Percentiles rank a stretch among this genome's conserved stretches.
phyloP scores from a whole-genome alignment of 805 yeast species.

The Zygoascus ofunaensis region DNA sequence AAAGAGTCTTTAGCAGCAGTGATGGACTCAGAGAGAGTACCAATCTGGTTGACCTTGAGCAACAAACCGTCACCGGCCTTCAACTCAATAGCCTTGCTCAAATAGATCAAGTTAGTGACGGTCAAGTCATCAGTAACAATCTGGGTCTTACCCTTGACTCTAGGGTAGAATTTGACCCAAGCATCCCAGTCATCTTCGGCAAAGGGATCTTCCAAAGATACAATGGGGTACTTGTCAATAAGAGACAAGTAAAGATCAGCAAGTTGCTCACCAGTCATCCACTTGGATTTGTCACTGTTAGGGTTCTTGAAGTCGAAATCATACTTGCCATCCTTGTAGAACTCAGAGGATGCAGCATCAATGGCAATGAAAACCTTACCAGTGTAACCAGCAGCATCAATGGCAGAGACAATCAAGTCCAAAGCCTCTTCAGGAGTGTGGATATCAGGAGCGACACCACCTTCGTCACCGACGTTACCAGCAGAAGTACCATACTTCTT shows the following conservation, averaged over 20 bases:
- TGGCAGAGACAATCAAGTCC: slow-evolving; percentile 84
- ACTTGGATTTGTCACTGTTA: slow-evolving; percentile 77
- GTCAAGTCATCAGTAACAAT: slow-evolving; percentile 98
- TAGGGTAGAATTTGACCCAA: slow-evolving; percentile 79
- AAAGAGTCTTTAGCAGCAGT: slow-evolving; percentile 93
- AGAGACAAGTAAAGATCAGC: slow-evolving; percentile 75
- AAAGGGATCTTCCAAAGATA: slow-evolving; percentile 97
- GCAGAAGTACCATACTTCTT: slow-evolving; percentile 96
- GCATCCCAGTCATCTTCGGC: slow-evolving; percentile 99
- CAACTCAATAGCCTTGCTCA: slow-evolving; percentile 91
- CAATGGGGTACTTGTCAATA: slow-evolving; percentile 89
- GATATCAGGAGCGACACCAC: slow-evolving; percentile 99
- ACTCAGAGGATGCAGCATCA: slow-evolving; percentile 96
- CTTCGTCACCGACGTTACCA: slow-evolving; percentile 99
- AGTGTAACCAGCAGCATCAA: slow-evolving; percentile 89
- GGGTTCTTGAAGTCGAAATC: slow-evolving; percentile 99
- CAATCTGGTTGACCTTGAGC: slow-evolving; percentile 98
- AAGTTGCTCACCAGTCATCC: slow-evolving; percentile 83
- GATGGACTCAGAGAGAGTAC: slow-evolving; percentile 92
- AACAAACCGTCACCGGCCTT: slow-evolving; percentile 91
- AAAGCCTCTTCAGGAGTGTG: slow-evolving; percentile 94
- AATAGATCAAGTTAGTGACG: slow-evolving; percentile 94
- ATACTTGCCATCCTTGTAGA: slow-evolving; percentile 93
- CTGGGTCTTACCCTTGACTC: slow-evolving; percentile 49
- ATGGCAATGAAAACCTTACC: slow-evolving; percentile 88